Base-by-base conservation (phyloP, 2,329 filamentous ascomycete genomes). In the Sporothrix dimorphospora region DNA sequence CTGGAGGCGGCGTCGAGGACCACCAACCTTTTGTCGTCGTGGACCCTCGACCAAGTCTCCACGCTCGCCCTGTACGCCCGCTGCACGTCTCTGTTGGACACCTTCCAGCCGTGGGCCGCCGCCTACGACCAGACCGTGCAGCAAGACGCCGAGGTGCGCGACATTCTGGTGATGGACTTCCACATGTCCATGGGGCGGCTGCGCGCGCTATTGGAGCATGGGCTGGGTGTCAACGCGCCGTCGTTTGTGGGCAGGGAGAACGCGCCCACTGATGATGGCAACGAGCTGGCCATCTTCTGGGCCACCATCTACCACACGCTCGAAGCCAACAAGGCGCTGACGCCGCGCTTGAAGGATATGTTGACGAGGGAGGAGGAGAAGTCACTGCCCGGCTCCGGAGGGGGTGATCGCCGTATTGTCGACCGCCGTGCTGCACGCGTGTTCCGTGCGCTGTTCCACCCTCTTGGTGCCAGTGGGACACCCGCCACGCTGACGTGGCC, bases 61-160 rank as follows among this genome's bases (percentile, higher is more conserved):
- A 71, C 69, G 2, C 67, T 75, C 7, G 53, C 72, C 0, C 66
- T 75, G 21, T 70, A 72, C 11, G 70, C 72, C 2, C 68, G 47
- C 47, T 67, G 71, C 66, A 67, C 73, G 1, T 14, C 55, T 16
- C 53, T 73, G 72, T 27, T 74, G 49, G 71, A 73, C 59, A 27
- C 65, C 1, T 75, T 74, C 71, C 72, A 72, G 53, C 72, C 72
- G 8, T 73, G 70, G 74, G 72, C 69, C 3, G 69, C 63, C n/a
- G 63, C 69, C 1, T 74, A 73, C 40, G 72, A 73, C 21, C 55
- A 34, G 55, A 66, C 57, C 4, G 69, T 74, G 68, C 71, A 73
- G 73, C 74, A 75, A 40, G 72, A 75, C 57, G 70, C 69, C 38
- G 67, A 69, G 19, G 53, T 68, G 9, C 47, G 68, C 19, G 72